Evolutionary conservation across 2,329 filamentous ascomycete species (phyloP), one percentile per base, ranked within the genome.

Genomic region (Fonsecaea multimorphosa): DNA sequence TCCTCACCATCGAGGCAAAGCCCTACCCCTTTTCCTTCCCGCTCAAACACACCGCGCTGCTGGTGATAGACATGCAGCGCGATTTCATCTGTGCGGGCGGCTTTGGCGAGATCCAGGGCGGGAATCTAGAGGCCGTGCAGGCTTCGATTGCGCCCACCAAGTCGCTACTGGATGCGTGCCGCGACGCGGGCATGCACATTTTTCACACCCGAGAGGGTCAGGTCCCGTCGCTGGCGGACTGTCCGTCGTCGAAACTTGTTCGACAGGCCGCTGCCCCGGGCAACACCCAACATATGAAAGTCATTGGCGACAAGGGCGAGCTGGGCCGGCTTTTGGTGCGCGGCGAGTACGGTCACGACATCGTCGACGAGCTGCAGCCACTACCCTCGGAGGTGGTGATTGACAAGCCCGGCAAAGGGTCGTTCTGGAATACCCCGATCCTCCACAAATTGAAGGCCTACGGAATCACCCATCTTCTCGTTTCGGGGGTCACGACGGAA

Each of bases 1-100:
- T 92, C 81, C 92, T 99, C 75, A 93, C 98, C 74, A 87, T 98
- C 71, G 95, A 99, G 58, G 76, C 73, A 40, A 77, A 78, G 65
- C 84, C 84, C 12, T 85, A 85, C 72, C 73, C 78, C 2, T 85
- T 81, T 71, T 76, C 74, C 2, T 85, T 85, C 64, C 77, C 78
- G 19, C 74, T 77, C 27, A 75, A 77, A 31, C 78, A 79, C 8
- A 84, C 82, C 0, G 83, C 83, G 8, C 72, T 85, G 24, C 73
- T 85, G 56, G 77, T 84, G 59, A 83, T 84, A 66, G 82, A 84
- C 69, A 83, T 84, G 81, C 82, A 84, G 66, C 73, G 82, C 44
- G 82, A 84, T 67, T 84, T 84, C 66, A 72, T 85, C 5, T 78
- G 82, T n/a, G 75, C 76, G 1, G 77, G 78, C 57, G 83, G 83